Conservation (phyloP, 2,329 filamentous ascomycete species). For the Corinectria fuckeliana region DNA sequence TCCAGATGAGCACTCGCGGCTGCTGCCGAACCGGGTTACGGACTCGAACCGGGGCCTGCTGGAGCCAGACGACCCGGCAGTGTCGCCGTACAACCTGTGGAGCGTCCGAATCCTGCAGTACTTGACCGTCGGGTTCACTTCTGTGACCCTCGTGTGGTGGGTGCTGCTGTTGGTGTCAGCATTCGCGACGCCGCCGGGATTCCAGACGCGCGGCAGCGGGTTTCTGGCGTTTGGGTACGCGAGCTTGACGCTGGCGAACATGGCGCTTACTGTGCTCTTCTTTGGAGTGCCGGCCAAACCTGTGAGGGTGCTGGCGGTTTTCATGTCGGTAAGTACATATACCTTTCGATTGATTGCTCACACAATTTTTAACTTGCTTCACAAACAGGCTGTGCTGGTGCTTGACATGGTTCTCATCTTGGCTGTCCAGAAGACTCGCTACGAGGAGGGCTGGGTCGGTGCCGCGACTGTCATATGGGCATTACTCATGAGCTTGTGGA, state of each 20-base stretch:
- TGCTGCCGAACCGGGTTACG: slow-evolving; percentile 69
- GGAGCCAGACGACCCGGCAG: slow-evolving; percentile 53
- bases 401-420: slow-evolving; percentile 82
- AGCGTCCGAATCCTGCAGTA: slow-evolving; percentile 82
- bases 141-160: slow-evolving; percentile 90
- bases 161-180: slow-evolving; percentile 83
- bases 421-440: slow-evolving; percentile 73
- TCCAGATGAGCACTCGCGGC: slow-evolving; percentile 64
- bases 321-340: slow-evolving; percentile 57
- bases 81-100: slow-evolving; percentile 95
- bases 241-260: slow-evolving; percentile 76
- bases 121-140: slow-evolving; percentile 77
- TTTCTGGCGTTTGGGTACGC: slow-evolving; percentile 90
- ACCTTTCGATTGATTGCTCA: no score
- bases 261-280: slow-evolving; percentile 82
- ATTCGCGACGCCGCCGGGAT: slow-evolving; percentile 87
- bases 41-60: slow-evolving; percentile 53
- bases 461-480: slow-evolving; percentile 84
- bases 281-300: slow-evolving; percentile 84
- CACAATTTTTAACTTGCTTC: not conserved
- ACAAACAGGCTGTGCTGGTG: slow-evolving; percentile 41
- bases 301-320: slow-evolving; percentile 74
- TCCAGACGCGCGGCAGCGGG: slow-evolving; percentile 87
- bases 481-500: slow-evolving; percentile 79
- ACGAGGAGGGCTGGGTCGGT: slow-evolving; percentile 93